Percentiles rank a stretch among this genome's conserved stretches.
These are phyloP conservation scores for Trypanosoma theileri DNA, from an alignment of 208 protist genomes.

Conservation along the genomic window DNA sequence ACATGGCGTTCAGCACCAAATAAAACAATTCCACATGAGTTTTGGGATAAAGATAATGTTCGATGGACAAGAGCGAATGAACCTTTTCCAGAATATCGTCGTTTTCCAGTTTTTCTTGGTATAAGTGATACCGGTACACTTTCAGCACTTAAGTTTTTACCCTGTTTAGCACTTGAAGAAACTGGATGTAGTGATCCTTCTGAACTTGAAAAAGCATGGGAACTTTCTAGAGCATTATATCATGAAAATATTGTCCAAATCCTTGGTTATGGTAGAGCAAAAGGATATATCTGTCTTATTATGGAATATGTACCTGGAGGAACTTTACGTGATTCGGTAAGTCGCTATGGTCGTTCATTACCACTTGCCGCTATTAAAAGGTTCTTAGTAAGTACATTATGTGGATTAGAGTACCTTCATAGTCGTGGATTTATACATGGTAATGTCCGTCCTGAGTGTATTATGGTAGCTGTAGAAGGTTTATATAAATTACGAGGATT, in stretches of 20 bases:
- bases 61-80: slow-evolving; percentile 1
- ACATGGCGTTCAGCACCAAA: background rate
- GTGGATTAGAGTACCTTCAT: slow-evolving; percentile 54
- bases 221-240: slow-evolving; percentile 28
- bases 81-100: background rate
- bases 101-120: slow-evolving; percentile 18
- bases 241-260: slow-evolving; percentile 52
- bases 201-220: slow-evolving; percentile 4
- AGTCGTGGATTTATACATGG: slow-evolving; percentile 40
- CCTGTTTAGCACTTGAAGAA: background rate
- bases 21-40: background rate
- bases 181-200: background rate
- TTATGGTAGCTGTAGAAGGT: slow-evolving; percentile 45
- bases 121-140: slow-evolving; percentile 21
- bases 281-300: slow-evolving; percentile 36
- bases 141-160: slow-evolving; percentile 12
- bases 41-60: slow-evolving; percentile 7
- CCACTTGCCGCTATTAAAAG: slow-evolving; percentile 27
- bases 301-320: slow-evolving; percentile 43
- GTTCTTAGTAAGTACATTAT: slow-evolving; percentile 42
- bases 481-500: slow-evolving; percentile 46
- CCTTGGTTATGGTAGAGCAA: slow-evolving; percentile 18
- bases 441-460: slow-evolving; percentile 32
- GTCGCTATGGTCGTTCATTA: slow-evolving; percentile 38
- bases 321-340: slow-evolving; percentile 31